Conservation (phyloP, 2,329 filamentous ascomycete genomes). For the Xylariaceae sp. region DNA sequence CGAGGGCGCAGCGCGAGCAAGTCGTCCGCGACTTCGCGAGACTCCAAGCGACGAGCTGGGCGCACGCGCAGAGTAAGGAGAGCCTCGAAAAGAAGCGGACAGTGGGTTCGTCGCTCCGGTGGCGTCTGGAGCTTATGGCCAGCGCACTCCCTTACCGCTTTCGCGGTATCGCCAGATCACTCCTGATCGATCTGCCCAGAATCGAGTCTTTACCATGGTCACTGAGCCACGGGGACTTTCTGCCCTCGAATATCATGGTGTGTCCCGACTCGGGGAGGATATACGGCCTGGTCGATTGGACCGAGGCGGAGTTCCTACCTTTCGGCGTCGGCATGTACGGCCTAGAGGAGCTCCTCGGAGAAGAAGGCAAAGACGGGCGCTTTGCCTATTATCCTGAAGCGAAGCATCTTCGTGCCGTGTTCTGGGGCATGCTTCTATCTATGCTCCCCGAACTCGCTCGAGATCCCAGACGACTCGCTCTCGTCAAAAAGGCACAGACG, state of each 20-base stretch:
- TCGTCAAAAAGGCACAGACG: slow-evolving; percentile 47
- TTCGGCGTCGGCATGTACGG: slow-evolving; percentile 64
- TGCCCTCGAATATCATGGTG: slow-evolving; percentile 61
- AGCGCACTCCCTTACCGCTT: slow-evolving; percentile 42
- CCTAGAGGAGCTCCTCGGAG: slow-evolving; percentile 61
- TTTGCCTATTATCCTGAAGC: slow-evolving; percentile 51
- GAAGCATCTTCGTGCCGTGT: slow-evolving; percentile 45
- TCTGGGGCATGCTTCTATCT: slow-evolving; percentile 50
- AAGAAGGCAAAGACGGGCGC: slow-evolving; percentile 39
- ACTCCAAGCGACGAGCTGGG: slow-evolving; percentile 45
- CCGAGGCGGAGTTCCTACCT: slow-evolving; percentile 62
- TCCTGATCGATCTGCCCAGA: slow-evolving; percentile 35
- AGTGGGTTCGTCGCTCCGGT: slow-evolving; percentile 46
- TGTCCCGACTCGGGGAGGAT: slow-evolving; percentile 46
- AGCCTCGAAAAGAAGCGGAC: slow-evolving; percentile 31
- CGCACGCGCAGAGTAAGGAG: slow-evolving; percentile 20
- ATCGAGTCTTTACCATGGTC: slow-evolving; percentile 54
- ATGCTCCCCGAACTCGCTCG: slow-evolving; percentile 40
- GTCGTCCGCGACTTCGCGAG: slow-evolving; percentile 47
- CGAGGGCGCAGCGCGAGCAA: slow-evolving; percentile 26
- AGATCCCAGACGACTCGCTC: slow-evolving; percentile 28
- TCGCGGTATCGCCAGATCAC: slow-evolving; percentile 27
- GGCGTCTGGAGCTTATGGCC: slow-evolving; percentile 44
- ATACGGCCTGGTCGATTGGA: slow-evolving; percentile 64
- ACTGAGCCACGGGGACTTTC: slow-evolving; percentile 63